Percentiles rank a stretch among this genome's conserved stretches.
phyloP scores from a whole-genome alignment of 75 land plant species.

The Sequoiadendron giganteum region DNA sequence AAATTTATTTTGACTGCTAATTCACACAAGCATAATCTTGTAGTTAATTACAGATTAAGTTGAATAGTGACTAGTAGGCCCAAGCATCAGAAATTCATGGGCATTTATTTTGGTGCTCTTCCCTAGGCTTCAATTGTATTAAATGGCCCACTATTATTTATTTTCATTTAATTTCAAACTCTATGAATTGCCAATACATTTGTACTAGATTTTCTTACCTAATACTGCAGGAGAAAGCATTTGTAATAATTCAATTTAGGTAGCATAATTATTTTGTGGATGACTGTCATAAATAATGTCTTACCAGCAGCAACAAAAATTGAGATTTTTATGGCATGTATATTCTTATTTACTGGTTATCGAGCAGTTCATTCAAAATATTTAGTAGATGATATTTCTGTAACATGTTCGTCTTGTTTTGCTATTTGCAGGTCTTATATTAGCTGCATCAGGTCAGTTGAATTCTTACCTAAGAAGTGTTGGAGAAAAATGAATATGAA shows the following conservation, averaged over 20 bases:
- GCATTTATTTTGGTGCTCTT: no score
- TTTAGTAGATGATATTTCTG: constrained; percentile 2
- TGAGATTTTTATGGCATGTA: background rate
- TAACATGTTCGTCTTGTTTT: background rate
- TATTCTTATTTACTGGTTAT: constrained; percentile 1
- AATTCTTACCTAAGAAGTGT: background rate
- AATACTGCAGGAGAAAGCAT: background rate
- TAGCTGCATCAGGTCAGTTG: constrained; percentile 12
- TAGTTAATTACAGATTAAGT: background rate
- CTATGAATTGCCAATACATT: background rate
- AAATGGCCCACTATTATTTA: background rate
- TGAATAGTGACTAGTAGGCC: background rate
- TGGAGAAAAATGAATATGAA: background rate
- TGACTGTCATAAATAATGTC: background rate
- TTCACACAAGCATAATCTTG: no score
- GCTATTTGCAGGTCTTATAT: constrained; percentile 8
- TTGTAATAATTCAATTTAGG: background rate
- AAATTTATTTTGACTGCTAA: no score
- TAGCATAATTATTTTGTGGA: background rate
- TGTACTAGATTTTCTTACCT: background rate
- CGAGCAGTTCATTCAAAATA: background rate
- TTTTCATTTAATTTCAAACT: background rate
- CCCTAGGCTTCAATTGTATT: no score
- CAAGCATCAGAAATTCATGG: no score
- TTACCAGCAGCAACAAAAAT: background rate